Evolutionary conservation across 2,329 filamentous ascomycete genomes (phyloP).

Genomic region (Apiospora phragmitis): DNA sequence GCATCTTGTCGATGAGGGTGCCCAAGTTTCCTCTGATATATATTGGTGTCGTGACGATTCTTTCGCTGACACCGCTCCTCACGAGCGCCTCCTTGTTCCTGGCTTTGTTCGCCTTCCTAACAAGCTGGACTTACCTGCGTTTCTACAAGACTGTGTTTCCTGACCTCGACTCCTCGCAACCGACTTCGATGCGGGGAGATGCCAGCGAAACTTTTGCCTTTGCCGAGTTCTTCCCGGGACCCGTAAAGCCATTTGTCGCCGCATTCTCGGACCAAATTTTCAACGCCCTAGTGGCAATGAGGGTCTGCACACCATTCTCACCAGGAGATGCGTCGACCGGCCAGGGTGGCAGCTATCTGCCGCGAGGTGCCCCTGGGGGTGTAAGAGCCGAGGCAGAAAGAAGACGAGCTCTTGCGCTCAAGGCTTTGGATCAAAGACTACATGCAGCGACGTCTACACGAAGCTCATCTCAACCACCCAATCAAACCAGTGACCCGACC

Average conservation of each 20-base stretch:
- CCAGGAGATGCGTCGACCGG: slow-evolving; percentile 75
- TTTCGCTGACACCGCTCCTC: slow-evolving; percentile 57
- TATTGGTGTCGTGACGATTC: slow-evolving; percentile 71
- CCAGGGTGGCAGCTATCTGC: slow-evolving; percentile 63
- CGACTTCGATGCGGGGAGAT: slow-evolving; percentile 74
- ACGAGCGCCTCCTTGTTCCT: slow-evolving; percentile 78
- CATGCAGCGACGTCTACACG: slow-evolving; percentile 70
- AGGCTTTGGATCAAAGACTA: slow-evolving; percentile 87
- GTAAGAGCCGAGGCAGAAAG: slow-evolving; percentile 91
- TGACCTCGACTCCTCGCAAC: slow-evolving; percentile 64
- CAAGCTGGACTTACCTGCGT: slow-evolving; percentile 92
- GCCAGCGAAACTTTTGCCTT: slow-evolving; percentile 96
- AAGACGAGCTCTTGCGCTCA: slow-evolving; percentile 82
- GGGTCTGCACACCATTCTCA: slow-evolving; percentile 83
- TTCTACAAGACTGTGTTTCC: slow-evolving; percentile 84
- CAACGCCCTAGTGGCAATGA: slow-evolving; percentile 70
- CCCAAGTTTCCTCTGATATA: slow-evolving; percentile 69
- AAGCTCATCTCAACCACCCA: slow-evolving; percentile 38
- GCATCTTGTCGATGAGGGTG: slow-evolving; percentile 85
- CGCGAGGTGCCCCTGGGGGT: slow-evolving; percentile 60
- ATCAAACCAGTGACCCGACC: slow-evolving; percentile 52
- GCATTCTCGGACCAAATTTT: slow-evolving; percentile 76
- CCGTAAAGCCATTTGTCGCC: slow-evolving; percentile 75
- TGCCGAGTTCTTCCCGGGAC: slow-evolving; percentile 90
- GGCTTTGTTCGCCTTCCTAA: slow-evolving; percentile 77